Evolutionary conservation across 352 stramenopile genomes (phyloP), one percentile per base, ranked within the genome.

Genomic region (Phytophthora rubi): DNA sequence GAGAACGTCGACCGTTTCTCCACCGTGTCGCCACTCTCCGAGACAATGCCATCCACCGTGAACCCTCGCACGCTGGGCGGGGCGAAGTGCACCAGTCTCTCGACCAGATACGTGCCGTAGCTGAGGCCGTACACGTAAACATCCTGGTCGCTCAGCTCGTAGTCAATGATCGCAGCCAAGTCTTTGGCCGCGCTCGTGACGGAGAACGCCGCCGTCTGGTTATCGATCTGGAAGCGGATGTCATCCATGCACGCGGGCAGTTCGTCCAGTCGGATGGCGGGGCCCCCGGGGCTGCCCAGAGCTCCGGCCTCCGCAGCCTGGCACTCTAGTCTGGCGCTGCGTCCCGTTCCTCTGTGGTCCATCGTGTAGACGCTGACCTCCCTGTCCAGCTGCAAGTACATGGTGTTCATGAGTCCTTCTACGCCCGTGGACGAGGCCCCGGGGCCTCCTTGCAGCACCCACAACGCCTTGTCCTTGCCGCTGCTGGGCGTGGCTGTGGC

Each of bases 161-260:
- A 69, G 54, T 86, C 70, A 47, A 90, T 88, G 47, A 89, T 79
- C 32, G 73, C 78, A 52, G 76, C 72, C 30, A 93, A 44, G 48
- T 93, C 85, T 68, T 88, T 89, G 15, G 85, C 85, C 6, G 85
- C 85, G 32, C 83, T 91, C n/a, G 85, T 93, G 21, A 93, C 77
- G 0, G 83, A 91, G 58, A 89, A 93, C 7, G 85, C 85, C 0
- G 76, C 75, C 0, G 83, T 88, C 57, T 93, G 81, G 53, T 90
- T 90, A 64, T 89, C 83, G 60, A 93, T 79, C 65, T 93, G 81
- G 58, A 93, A 93, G 8, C 73, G 65, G 30, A 93, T 77, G 53
- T 93, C 85, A 39, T 89, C 72, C 64, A 93, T 91, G 75, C 85
- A 93, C 10, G 71, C 78, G 9, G 85, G 85, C 18, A 89, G 59